Base-by-base conservation (phyloP, 2,329 filamentous ascomycete species). In the Penicillium hesseltinei region DNA sequence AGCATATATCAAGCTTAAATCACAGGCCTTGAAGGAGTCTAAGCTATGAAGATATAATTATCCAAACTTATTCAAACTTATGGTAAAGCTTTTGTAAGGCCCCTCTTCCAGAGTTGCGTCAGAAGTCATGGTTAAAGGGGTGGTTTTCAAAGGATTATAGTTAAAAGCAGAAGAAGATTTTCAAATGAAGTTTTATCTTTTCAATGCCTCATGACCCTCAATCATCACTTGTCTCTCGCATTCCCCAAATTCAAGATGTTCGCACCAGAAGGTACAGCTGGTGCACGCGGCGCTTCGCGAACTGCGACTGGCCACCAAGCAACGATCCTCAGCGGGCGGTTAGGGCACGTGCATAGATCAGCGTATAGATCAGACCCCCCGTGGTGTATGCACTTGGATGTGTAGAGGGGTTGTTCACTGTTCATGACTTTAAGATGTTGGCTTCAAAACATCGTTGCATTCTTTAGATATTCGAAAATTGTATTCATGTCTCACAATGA, bases 251-350 rank as follows among this genome's bases (percentile, higher is more conserved):
- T 40, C 19, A 15, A 23, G 1, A 13, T 33, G 21, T 29, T 19
- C 19, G 8, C 15, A 29, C 25, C 33, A 51, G 19, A 25, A 25
- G 21, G 17, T 33, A n/a, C 23, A 51, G n/a, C 46, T 57, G n/a
- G 53, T 23, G 51, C 61, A 63, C 61, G 59, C 57, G 42, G 23
- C 19, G 54, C 40, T 38, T 39, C 8, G 29, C 23, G 51, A 54
- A n/a, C 50, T 58, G 23, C 61, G 43, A 62, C 59, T 62, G 61
- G 59, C 52, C 52, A 60, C 54, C 27, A 58, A 60, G 54, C 51
- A 44, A 47, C 45, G 35, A 43, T 54, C 54, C 44, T 58, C 51
- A 57, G 56, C 61, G 56, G 61, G 38, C 48, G 36, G 54, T 54
- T 51, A 29, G 42, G 55, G 59, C 61, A 64, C 61, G 62, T 64